Conservation (phyloP, 805 yeast species). For the Yarrowia bubula region DNA sequence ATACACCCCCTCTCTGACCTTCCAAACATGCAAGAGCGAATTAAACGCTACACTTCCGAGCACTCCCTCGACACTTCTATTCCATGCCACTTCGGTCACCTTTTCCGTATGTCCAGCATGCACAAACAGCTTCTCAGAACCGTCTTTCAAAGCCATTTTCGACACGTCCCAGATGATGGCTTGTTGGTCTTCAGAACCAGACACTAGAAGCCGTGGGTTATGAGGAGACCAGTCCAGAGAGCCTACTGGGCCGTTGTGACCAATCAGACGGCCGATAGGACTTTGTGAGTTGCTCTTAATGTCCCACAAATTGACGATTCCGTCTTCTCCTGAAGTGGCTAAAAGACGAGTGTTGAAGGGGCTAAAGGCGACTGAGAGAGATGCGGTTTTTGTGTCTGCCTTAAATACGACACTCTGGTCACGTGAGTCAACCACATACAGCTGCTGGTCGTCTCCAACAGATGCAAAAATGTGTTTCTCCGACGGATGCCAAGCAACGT, state of each 20-base stretch:
- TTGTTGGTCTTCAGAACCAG: constrained; percentile 64
- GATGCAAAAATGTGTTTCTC: constrained; percentile 62
- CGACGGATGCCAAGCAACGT: constrained; percentile 62
- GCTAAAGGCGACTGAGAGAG: constrained; percentile 54
- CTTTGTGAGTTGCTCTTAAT: constrained; percentile 45
- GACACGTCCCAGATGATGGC: constrained; percentile 39
- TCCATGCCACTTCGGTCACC: constrained; percentile 83
- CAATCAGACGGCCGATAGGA: constrained; percentile 39
- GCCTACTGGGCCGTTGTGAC: constrained; percentile 58
- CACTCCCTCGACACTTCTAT: constrained; percentile 65
- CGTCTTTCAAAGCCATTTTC: constrained; percentile 28
- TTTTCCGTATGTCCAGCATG: constrained; percentile 91
- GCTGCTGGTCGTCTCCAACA: constrained; percentile 62
- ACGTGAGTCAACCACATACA: constrained; percentile 58
- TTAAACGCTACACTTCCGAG: constrained; percentile 79
- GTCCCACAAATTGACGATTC: constrained; percentile 63
- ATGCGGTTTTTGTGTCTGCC: constrained; percentile 18
- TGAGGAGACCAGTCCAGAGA: constrained; percentile 72
- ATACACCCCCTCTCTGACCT: constrained; percentile 29
- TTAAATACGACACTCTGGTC: constrained; percentile 28
- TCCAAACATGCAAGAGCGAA: constrained; percentile 85
- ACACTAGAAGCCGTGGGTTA: constrained; percentile 53
- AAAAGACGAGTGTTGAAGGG: constrained; percentile 53
- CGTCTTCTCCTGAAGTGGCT: constrained; percentile 67
- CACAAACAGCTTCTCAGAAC: constrained; percentile 47